Evolutionary conservation across 495 filamentous ascomycete species (phyloP), one percentile per base, ranked within the genome.

Genomic region (Zalerion maritima): DNA sequence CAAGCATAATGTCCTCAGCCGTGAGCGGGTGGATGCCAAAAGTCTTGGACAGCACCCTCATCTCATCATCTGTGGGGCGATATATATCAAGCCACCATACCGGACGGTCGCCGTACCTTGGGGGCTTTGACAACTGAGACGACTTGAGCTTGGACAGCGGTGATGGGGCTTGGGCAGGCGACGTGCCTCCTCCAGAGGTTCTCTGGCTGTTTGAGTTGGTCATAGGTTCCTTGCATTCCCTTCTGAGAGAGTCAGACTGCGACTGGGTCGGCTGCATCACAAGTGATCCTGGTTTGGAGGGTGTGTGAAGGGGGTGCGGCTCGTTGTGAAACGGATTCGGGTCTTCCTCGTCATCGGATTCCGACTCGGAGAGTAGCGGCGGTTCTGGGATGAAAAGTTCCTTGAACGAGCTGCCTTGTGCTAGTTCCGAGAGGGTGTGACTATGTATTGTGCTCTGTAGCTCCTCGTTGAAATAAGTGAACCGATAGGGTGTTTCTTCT

Each of bases 381-480:
- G 62, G 65, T 17, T 71, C 67, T 7, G 67, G 67, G 7, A 69
- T 45, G 45, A 97, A 94, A 1, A 97, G 65, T 31, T 93, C 81
- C 33, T 58, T 60, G 52, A 97, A 97, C 26, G 67, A 78, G 34
- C 70, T 63, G 2, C 83, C 89, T 34, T 89, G 84, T 2, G 86
- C 66, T 16, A 97, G 62, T 44, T 93, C 89, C 7, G 83, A 89
- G 26, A 97, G 87, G 0, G 78, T 91, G 47, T 93, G 84, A 13
- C 82, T 85, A 49, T 96, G 89, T 37, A 96, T 89, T 0, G 89
- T 96, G 43, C 78, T 84, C 26, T 76, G 74, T 35, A 96, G 81
- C 38, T 94, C 83, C 43, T 96, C 89, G 48, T 94, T 94, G 63
- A 97, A 97, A 44, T 97, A 97, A 2, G 89, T 97, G 47, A 92